Evolutionary conservation across 139 green algal genomes (phyloP), one percentile per base, ranked within the genome.

Genomic region (Coelastrella sp.): DNA sequence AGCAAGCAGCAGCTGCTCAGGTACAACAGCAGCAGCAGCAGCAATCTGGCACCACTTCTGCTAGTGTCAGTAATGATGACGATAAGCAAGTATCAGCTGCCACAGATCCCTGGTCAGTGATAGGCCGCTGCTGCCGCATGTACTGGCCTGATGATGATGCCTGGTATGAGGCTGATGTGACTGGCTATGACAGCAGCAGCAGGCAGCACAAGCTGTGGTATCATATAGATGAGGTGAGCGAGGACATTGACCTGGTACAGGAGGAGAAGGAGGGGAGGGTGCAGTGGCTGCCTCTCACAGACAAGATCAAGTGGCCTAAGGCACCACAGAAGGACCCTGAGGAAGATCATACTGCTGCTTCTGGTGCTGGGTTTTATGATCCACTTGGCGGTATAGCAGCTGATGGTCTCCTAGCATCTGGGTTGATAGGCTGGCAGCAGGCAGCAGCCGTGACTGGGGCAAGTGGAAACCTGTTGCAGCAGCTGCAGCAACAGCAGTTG

Each of bases 101-200:
- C 11, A 64, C 5, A 4, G 34, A 60, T 25, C 60, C 41, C 45
- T 60, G 51, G 84, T 68, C n/a, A 45, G 60, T 75, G 69, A 41
- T 57, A 73, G 79, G 85, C 73, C 85, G 71, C 51, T 88, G 77
- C 78, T 86, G 72, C 66, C 89, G 90, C 15, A 43, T 97, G 38
- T 95, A 88, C 66, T 97, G 92, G 92, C 59, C 76, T 0, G 92
- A 92, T 40, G 94, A 97, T 73, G 38, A 72, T 5, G 91, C 91
- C 34, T 97, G 94, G 94, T 97, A 96, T 73, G 87, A 88, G 32
- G 94, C 87, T 0, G 88, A 93, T 17, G 88, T 96, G 19, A 59
- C 77, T 13, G 59, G n/a, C 11, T 94, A 92, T 60, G 79, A 92
- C 38, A 27, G 81, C 0, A 68, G 9, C 2, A 90, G 19, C 7